Evolutionary conservation across 73 alveolate genomes (phyloP).

Genomic region (Paraurostyla sp.): DNA sequence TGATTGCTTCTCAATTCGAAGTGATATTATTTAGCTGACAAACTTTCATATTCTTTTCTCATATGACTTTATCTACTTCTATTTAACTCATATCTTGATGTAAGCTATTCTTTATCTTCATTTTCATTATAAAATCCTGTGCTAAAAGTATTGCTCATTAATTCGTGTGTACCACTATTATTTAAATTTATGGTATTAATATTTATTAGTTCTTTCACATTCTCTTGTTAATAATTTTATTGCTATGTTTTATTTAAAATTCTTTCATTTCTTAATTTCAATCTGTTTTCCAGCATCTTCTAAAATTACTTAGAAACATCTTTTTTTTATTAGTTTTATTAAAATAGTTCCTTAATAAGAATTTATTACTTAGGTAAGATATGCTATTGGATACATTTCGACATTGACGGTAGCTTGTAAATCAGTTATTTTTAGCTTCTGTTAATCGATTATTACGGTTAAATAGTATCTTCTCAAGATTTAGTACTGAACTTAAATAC

Average conservation of each 20-base stretch:
- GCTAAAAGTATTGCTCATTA: neutral
- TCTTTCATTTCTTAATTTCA: neutral
- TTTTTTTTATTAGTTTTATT: neutral
- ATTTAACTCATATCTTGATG: neutral
- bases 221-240: neutral
- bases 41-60: too few relatives aligned
- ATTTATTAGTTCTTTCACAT: too few relatives aligned
- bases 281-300: too few relatives aligned
- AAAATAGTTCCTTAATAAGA: neutral
- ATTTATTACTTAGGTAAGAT: neutral
- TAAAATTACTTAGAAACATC: too few relatives aligned
- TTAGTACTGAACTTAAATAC: too few relatives aligned
- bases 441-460: too few relatives aligned
- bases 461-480: too few relatives aligned
- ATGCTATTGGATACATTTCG: neutral
- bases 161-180: neutral
- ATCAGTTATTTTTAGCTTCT: too few relatives aligned
- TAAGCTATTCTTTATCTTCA: neutral
- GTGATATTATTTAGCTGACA: neutral
- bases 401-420: neutral
- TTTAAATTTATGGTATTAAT: too few relatives aligned
- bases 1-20: neutral
- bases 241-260: neutral
- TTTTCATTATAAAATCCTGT: neutral
- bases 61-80: neutral